Percentiles rank a stretch among this genome's conserved stretches.
phyloP scores from a whole-genome alignment of 2,329 filamentous ascomycete genomes.

The Xylaria sp. region DNA sequence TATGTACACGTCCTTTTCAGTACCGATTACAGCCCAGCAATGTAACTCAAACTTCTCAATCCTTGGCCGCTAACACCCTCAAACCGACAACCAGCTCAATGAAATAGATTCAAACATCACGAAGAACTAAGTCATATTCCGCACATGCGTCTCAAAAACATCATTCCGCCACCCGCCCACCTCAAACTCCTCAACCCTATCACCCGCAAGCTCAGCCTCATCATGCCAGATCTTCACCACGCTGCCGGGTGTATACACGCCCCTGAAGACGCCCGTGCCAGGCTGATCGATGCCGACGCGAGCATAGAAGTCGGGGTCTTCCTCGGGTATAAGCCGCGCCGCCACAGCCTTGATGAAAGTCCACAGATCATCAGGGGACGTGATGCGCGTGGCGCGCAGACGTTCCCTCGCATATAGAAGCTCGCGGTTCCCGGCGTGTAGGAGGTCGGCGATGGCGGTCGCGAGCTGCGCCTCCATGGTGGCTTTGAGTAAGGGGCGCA shows the following conservation, averaged over 20 bases:
- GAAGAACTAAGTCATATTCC: conserved; percentile 17
- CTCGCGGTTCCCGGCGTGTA: conserved; percentile 83
- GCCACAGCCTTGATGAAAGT: conserved; percentile 86
- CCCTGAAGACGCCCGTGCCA: conserved; percentile 74
- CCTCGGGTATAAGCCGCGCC: conserved; percentile 75
- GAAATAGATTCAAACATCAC: background rate
- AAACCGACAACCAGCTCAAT: background rate
- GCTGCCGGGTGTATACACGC: conserved; percentile 88
- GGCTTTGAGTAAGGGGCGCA: conserved; percentile 81
- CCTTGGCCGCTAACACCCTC: background rate
- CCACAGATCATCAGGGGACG: conserved; percentile 79
- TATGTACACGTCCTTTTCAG: background rate
- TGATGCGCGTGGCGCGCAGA: conserved; percentile 84
- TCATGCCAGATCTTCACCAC: conserved; percentile 90
- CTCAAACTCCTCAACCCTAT: conserved; percentile 73
- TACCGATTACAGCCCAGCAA: background rate
- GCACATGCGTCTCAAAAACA: conserved; percentile 70
- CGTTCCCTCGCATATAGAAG: conserved; percentile 87
- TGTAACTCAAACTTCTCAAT: background rate
- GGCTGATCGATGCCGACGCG: conserved; percentile 73
- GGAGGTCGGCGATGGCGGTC: conserved; percentile 72
- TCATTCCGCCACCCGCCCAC: conserved; percentile 62
- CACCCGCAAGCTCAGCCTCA: conserved; percentile 74
- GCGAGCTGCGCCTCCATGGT: conserved; percentile 80
- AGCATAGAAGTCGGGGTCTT: conserved; percentile 80